A percentile compares a stretch with the other conserved stretches of the same genome.
These are phyloP conservation scores for Aureobasidium sp. DNA, from an alignment of 2,329 filamentous ascomycete genomes.

Conservation along the genomic window DNA sequence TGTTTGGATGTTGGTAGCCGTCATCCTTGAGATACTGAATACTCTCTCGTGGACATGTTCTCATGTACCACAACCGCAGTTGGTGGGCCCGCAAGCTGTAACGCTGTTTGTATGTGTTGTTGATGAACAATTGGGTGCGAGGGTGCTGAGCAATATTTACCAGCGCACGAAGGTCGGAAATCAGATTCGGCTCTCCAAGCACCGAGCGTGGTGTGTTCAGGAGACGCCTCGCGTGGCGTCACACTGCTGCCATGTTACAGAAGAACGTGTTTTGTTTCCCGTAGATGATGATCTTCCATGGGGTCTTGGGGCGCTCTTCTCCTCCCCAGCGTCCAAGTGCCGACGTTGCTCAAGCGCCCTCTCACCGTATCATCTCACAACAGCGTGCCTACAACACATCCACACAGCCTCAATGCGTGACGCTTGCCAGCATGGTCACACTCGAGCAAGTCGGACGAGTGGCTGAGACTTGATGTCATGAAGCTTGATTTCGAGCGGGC, in stretches of 20 bases:
- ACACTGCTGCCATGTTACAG: background rate
- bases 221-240: background rate
- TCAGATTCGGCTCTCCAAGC: background rate
- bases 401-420: background rate
- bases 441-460: background rate
- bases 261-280: background rate
- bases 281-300: background rate
- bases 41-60: no score
- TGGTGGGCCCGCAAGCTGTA: no score
- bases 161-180: no score
- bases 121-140: no score
- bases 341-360: background rate
- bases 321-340: background rate
- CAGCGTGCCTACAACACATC: background rate
- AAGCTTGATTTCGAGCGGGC: background rate
- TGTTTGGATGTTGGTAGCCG: no score
- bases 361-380: background rate
- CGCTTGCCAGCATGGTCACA: background rate
- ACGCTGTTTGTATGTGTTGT: no score
- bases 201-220: background rate
- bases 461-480: slow-evolving; percentile 5
- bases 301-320: background rate
- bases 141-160: no score
- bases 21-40: no score
- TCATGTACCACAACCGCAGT: no score